Percentiles rank a stretch among this genome's conserved stretches.
Conservation (phyloP, 139 green algal species). For the Raphidocelis subcapitata region DNA sequence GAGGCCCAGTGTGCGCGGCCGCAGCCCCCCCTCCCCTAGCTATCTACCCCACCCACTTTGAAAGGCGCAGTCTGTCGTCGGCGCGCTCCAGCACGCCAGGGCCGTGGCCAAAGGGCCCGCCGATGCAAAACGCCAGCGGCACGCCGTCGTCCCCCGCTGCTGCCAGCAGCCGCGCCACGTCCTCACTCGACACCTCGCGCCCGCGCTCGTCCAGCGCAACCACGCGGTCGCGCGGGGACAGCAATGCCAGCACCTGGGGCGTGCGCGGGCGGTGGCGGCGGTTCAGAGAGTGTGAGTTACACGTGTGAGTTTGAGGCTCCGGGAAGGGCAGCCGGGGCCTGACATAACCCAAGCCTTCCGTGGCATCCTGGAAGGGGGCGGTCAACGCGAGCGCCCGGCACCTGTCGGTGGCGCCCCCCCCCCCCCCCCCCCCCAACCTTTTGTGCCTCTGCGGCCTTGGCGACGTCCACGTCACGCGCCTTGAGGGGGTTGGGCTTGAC, state of each 20-base stretch:
- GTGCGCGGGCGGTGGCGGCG: slow-evolving; percentile 19
- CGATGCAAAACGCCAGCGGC: slow-evolving; percentile 66
- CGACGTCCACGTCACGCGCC: slow-evolving; percentile 19
- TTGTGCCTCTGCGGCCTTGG: slow-evolving; percentile 20
- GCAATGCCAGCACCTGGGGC: slow-evolving; percentile 43
- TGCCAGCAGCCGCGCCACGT: slow-evolving; percentile 62
- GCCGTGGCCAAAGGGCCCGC: slow-evolving; percentile 76
- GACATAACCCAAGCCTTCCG: background rate
- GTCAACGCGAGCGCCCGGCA: background rate
- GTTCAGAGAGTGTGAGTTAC: background rate
- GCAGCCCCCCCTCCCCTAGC: too few species aligned
- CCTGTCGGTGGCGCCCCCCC: too few species aligned
- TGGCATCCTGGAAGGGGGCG: background rate
- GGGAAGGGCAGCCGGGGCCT: background rate
- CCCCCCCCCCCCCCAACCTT: slow-evolving; percentile 1
- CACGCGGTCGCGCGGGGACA: slow-evolving; percentile 45
- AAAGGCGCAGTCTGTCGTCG: slow-evolving; percentile 55
- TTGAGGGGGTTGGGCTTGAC: slow-evolving; percentile 69
- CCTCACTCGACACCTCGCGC: slow-evolving; percentile 42
- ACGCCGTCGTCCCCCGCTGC: slow-evolving; percentile 43
- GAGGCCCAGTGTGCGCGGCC: too few species aligned
- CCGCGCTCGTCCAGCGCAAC: slow-evolving; percentile 75
- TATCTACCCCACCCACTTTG: background rate
- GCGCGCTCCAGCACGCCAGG: slow-evolving; percentile 45
- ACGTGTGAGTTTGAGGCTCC: background rate